Conservation (phyloP, 1,284 basidiomycete genomes). For the Cryptococcus sp. region DNA sequence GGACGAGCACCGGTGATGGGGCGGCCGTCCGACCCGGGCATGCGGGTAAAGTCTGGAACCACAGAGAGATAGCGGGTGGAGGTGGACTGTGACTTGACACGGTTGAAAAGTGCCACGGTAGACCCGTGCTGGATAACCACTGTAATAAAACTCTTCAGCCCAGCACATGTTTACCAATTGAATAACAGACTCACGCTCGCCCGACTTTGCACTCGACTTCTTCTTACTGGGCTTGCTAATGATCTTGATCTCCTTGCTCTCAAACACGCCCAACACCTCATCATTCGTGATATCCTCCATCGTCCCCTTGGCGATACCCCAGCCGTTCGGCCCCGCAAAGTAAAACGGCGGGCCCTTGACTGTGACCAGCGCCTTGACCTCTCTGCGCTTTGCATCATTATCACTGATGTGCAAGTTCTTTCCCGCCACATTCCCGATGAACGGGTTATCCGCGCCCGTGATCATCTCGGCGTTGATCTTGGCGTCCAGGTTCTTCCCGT, state of each 20-base stretch:
- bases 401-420: slow-evolving; percentile 48
- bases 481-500: slow-evolving; percentile 40
- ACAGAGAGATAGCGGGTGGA: slow-evolving; percentile 95
- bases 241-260: slow-evolving; percentile 89
- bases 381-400: slow-evolving; percentile 56
- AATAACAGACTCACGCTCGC: slow-evolving; percentile 67
- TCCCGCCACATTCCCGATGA: slow-evolving; percentile 45
- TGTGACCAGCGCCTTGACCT: slow-evolving; percentile 83
- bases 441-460: slow-evolving; percentile 34
- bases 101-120: slow-evolving; percentile 91
- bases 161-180: not conserved
- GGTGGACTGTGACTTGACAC: slow-evolving; percentile 87
- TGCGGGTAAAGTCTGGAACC: slow-evolving; percentile 80
- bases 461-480: slow-evolving; percentile 36
- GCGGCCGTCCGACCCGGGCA: slow-evolving; percentile 84
- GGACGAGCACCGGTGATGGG: slow-evolving; percentile 66
- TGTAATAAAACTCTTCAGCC: slow-evolving; percentile 41
- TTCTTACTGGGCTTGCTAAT: slow-evolving; percentile 97
- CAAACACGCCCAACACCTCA: slow-evolving; percentile 72
- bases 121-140: slow-evolving; percentile 94
- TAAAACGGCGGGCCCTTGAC: slow-evolving; percentile 71
- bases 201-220: slow-evolving; percentile 85
- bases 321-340: slow-evolving; percentile 28
- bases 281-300: slow-evolving; percentile 69
- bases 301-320: slow-evolving; percentile 29